These are phyloP conservation scores for Solanum piurae DNA, from an alignment of 257 asterid genomes.

Conservation along the genomic window DNA sequence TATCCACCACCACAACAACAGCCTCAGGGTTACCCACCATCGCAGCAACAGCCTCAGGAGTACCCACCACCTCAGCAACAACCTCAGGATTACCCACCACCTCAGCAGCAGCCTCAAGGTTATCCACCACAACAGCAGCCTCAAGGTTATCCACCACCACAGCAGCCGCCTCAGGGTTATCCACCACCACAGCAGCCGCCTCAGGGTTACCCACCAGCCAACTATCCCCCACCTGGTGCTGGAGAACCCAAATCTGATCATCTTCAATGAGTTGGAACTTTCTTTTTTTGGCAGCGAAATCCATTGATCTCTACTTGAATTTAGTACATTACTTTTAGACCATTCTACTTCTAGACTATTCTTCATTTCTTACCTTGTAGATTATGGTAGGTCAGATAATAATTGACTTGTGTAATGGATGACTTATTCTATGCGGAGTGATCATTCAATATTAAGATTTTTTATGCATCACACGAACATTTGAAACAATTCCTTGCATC, in stretches of 20 bases:
- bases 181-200: background rate
- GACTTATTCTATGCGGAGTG: background rate
- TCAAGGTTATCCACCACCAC: background rate
- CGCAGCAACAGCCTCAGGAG: background rate
- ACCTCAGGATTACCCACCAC: background rate
- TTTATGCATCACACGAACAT: background rate
- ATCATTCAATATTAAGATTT: background rate
- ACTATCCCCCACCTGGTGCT: conserved; percentile 5
- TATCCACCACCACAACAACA: conserved; percentile 1
- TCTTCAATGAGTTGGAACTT: background rate
- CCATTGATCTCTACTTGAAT: background rate
- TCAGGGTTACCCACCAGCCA: conserved; percentile 7
- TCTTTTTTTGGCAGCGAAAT: background rate
- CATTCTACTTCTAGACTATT: background rate
- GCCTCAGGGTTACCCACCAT: conserved; percentile 3
- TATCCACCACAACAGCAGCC: conserved; percentile 2
- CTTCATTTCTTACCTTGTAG: background rate
- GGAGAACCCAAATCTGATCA: background rate
- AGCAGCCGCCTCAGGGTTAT: background rate
- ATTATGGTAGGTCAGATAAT: background rate
- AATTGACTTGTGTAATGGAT: background rate
- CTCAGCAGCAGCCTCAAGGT: background rate
- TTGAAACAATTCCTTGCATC: background rate
- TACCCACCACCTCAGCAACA: background rate
- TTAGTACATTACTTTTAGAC: background rate